Evolutionary conservation across 169 alveolate species (phyloP), one percentile per base, ranked within the genome.

Genomic region (Neospora caninum): DNA sequence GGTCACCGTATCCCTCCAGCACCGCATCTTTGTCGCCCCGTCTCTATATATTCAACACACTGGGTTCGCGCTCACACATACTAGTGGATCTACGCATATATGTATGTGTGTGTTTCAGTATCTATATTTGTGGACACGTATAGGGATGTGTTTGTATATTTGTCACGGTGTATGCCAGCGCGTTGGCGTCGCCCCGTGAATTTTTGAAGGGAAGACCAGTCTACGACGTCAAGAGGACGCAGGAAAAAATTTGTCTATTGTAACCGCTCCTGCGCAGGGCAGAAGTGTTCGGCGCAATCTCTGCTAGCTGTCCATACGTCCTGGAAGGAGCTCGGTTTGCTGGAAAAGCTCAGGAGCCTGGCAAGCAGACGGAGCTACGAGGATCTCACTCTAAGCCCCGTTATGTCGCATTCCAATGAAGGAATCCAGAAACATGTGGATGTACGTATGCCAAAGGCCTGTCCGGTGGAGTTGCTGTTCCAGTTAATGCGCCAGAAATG

Each of bases 251-350:
- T 49, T 49, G 58, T 13, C 58, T 13, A 7, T 49, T 49, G 58
- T 49, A 7, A 13, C 13, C 13, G 25, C 73, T 64, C 20, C 1
- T 64, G 25, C 20, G 7, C 92, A 84, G 93, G 98, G 25, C 97
- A 98, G 88, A 98, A 98, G 93, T 98, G 99, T 96, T 96, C 98
- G n/a, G 99, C 99, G 45, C 93, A 97, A 92, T 96, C 98, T 67
- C 95, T 97, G n/a, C 84, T 97, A 27, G 96, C 96, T 86, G 97
- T 96, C n/a, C 98, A 98, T 93, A 88, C 91, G 42, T 96, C 96
- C 89, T 98, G 99, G 99, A 93, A 93, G 42, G 93, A 96, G 25
- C 96, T 96, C 0, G 97, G 97, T 31, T 69, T 98, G 53, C 42
- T 96, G 38, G 98, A 96, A 34, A 91, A 92, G 92, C 67, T 98